phyloP scores from a whole-genome alignment of 2,329 filamentous ascomycete species.

The Nothomitra cinnamomea region DNA sequence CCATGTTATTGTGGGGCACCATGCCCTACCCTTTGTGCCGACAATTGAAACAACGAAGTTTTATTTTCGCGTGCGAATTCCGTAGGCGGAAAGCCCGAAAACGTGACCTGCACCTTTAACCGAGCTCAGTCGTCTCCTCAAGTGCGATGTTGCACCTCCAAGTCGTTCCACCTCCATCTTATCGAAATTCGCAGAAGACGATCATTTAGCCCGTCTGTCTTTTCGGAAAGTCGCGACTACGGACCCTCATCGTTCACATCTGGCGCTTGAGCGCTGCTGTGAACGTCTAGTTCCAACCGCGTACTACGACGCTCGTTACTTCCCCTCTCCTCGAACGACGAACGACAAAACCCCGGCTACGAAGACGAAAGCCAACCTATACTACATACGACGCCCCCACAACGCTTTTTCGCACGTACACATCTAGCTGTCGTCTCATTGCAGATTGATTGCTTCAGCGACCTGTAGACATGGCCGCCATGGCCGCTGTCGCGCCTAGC shows the following conservation, averaged over 20 bases:
- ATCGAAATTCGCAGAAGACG: background rate
- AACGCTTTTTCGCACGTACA: background rate
- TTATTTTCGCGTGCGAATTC: background rate
- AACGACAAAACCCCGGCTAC: background rate
- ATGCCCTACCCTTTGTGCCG: too few relatives aligned
- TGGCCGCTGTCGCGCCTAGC: background rate
- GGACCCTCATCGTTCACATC: background rate
- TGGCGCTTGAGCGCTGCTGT: background rate
- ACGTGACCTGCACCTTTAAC: slow-evolving; percentile 2
- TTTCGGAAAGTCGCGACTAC: background rate
- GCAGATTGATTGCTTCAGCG: background rate
- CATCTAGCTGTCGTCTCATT: background rate
- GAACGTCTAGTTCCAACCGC: background rate
- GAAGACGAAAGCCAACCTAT: background rate
- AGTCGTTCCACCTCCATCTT: background rate
- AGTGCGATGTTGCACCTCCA: background rate
- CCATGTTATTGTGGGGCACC: too few relatives aligned
- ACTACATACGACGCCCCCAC: background rate
- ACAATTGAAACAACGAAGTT: background rate
- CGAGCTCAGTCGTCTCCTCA: background rate
- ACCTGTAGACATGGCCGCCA: background rate
- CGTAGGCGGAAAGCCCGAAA: background rate
- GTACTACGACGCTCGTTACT: background rate
- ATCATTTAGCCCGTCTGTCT: background rate
- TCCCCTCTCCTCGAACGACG: slow-evolving; percentile 2